phyloP scores from a whole-genome alignment of 306 rosid genomes.

The Fagus crenata region DNA sequence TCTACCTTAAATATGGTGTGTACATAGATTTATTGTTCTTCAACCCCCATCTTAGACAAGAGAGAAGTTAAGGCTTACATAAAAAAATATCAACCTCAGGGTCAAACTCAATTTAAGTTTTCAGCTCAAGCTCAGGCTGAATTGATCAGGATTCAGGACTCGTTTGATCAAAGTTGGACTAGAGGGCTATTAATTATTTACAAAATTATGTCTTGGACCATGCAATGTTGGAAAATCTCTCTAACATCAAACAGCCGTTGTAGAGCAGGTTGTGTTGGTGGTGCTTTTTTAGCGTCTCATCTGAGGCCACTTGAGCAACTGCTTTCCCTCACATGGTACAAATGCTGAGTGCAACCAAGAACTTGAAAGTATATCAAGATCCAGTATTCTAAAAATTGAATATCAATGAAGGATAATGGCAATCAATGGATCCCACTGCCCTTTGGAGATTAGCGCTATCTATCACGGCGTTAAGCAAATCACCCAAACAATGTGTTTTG shows the following conservation, averaged over 20 bases:
- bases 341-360: neutral
- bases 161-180: neutral
- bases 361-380: neutral
- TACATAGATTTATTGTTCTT: no score
- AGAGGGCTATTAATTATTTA: neutral
- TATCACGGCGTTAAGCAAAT: neutral
- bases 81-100: no score
- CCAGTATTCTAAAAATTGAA: no score
- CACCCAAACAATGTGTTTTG: neutral
- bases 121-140: neutral
- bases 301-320: neutral
- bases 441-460: neutral
- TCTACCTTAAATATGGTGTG: no score
- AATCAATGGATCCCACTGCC: neutral
- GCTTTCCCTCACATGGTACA: neutral
- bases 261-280: neutral
- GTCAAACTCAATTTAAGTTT: neutral
- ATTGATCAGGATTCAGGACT: neutral
- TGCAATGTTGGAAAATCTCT: neutral
- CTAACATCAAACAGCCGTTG: neutral
- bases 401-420: neutral
- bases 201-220: no score
- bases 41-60: no score
- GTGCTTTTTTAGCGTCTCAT: neutral
- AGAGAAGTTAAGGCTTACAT: no score